Percentiles rank a stretch among this genome's conserved stretches.
These are phyloP conservation scores for Coemansia sp. DNA, from an alignment of 192 early-diverging fungal species.

Conservation along the genomic window DNA sequence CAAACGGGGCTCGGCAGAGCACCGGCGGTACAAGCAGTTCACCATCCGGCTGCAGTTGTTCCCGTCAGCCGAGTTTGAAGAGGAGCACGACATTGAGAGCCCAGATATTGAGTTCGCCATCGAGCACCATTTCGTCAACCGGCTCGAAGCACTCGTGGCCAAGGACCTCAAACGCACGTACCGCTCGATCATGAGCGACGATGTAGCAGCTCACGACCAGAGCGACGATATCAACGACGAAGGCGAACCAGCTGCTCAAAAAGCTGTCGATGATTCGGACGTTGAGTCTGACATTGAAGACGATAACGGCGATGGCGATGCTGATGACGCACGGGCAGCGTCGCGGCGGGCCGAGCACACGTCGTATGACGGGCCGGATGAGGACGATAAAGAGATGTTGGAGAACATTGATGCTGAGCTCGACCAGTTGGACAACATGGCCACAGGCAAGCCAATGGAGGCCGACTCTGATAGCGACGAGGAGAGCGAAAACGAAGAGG, in stretches of 20 bases:
- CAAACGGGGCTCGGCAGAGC: constrained; percentile 34
- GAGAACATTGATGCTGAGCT: constrained; percentile 53
- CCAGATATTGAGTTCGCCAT: constrained; percentile 73
- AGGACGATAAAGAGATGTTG: constrained; percentile 71
- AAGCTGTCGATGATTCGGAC: constrained; percentile 45
- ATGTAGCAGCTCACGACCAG: constrained; percentile 28
- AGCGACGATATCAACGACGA: constrained; percentile 22
- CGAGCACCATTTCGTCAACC: constrained; percentile 68
- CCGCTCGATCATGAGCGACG: constrained; percentile 45
- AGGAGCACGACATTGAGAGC: constrained; percentile 71
- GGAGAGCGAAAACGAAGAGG: constrained; percentile 50
- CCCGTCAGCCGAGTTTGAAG: constrained; percentile 69
- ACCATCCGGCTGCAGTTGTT: constrained; percentile 84
- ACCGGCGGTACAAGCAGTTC: constrained; percentile 70
- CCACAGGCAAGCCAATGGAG: constrained; percentile 15
- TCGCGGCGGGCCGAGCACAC: constrained; percentile 64
- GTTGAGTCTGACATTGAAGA: constrained; percentile 41
- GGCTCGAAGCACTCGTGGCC: constrained; percentile 72
- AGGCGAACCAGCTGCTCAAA: constrained; percentile 14
- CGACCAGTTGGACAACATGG: constrained; percentile 35
- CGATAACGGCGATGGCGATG: constrained; percentile 70
- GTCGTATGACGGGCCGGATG: constrained; percentile 80
- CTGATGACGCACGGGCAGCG: constrained; percentile 63
- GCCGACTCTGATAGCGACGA: constrained; percentile 29
- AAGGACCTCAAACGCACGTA: constrained; percentile 72